Evolutionary conservation across 768 basidiomycete species (phyloP).

Genomic region (Dioszegia crocea): DNA sequence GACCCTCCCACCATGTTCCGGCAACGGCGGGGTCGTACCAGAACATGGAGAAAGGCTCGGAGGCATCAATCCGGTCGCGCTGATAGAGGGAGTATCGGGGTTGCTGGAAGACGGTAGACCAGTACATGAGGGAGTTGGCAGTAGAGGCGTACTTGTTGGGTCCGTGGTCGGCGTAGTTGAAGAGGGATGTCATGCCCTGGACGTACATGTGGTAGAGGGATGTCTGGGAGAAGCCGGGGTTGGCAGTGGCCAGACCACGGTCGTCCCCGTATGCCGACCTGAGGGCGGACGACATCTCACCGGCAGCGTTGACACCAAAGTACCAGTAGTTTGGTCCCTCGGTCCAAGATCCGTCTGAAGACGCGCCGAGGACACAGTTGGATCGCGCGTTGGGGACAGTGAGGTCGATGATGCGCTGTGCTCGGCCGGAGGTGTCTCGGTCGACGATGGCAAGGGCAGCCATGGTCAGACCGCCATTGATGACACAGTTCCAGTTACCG

Average conservation of each 20-base stretch:
- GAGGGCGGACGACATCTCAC: conserved; percentile 80
- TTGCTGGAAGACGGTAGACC: conserved; percentile 63
- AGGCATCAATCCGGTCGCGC: conserved; percentile 72
- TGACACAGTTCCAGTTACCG: conserved; percentile 97
- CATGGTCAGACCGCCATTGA: conserved; percentile 83
- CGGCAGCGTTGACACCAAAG: conserved; percentile 84
- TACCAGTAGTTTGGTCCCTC: conserved; percentile 74
- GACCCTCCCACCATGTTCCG: conserved; percentile 89
- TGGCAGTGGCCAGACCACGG: conserved; percentile 65
- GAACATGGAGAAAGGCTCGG: conserved; percentile 78
- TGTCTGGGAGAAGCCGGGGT: conserved; percentile 68
- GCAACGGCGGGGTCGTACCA: conserved; percentile 82
- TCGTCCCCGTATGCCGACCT: conserved; percentile 79
- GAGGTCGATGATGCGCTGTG: conserved; percentile 62
- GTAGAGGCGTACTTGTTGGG: conserved; percentile 94
- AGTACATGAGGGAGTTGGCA: conserved; percentile 80
- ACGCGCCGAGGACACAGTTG: conserved; percentile 63
- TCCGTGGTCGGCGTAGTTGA: conserved; percentile 63
- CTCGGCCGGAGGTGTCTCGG: conserved; percentile 66
- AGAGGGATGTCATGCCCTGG: conserved; percentile 68
- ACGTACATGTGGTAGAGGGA: conserved; percentile 87
- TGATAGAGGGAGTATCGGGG: conserved; percentile 82
- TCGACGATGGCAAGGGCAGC: conserved; percentile 84
- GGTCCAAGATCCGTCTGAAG: conserved; percentile 78
- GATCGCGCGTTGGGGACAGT: conserved; percentile 69